Evolutionary conservation across 176 grass and related monocot genomes (phyloP), one percentile per base, ranked within the genome.

Genomic region (Saccharum officinarum): DNA sequence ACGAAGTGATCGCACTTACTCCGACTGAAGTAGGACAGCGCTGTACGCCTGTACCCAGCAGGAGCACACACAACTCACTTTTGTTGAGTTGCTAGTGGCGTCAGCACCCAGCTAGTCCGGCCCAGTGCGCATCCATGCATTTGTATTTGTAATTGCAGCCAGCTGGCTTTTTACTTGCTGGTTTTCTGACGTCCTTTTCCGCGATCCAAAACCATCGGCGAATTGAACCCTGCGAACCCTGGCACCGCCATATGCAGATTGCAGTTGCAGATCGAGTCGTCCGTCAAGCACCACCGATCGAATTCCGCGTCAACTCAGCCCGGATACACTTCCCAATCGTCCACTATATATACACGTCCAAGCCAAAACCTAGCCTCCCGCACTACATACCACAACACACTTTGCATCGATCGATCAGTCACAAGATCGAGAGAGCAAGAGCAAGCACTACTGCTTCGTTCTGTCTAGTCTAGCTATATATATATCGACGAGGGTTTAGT

Each of bases 271-370:
- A 28, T 28, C 28, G 28, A 65, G 62, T 65, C 62, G 62, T 65
- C 26, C 59, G n/a, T 62, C 59, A 70, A 0, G 64, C 34, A 9
- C 64, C 47, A 17, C 59, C 44, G 33, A 33, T 33, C 33, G 33
- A 33, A 33, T 33, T 33, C 33, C 33, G 33, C 33, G 33, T 33
- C 33, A 33, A 33, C 33, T 33, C 33, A 37, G 33, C 33, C 33
- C 33, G 33, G 33, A 33, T 20, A 12, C 11, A 23, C 80, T 5
- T 9, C 61, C 0, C 14, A 2, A 16, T 1, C 46, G 16, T 0
- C 4, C 22, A 13, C 82, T 75, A 82, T 86, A 90, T 78, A 90
- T 67, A 73, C 47, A 31, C 88, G 46, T 78, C 41, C 65, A 77
- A 10, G 8, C 73, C 77, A 38, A 37, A 86, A 73, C 79, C 67